Evolutionary conservation across 2,329 filamentous ascomycete species (phyloP), one percentile per base, ranked within the genome.

Genomic region (Clonostachys solani): DNA sequence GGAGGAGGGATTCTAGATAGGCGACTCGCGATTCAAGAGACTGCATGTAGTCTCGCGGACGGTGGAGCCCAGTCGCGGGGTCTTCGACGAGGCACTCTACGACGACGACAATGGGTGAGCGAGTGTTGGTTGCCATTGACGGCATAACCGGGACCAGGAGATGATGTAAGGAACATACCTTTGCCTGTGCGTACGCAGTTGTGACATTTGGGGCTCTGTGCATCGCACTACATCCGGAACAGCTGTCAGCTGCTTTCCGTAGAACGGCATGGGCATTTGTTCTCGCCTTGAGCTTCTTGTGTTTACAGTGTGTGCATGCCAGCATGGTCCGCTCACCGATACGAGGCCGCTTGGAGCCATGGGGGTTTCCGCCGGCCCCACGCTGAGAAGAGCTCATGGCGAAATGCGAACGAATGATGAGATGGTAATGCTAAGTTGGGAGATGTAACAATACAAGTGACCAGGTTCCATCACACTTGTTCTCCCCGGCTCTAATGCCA

Each of bases 61-160:
- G 33, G n/a, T 48, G 46, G 23, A 44, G 19, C 10, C 42, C 42
- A n/a, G 64, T 66, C 8, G 63, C 59, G 7, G 62, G 62, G 43
- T 68, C 64, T 53, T 68, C 62, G 6, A 66, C 59, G 10, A 65
- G 51, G 50, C 61, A 65, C 15, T 63, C 61, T 64, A 12, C 12
- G 33, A 8, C 5, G 6, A 10, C 40, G 10, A 36, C 19, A 23
- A 23, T 6, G 19, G 7, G 19, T 23, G 19, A 23, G 19, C 18
- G 18, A 19, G 4, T 23, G 6, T 23, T 5, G 19, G 5, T 23
- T 23, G 19, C 7, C 19, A 6, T 12, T 34, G 17, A 19, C 10
- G 15, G 33, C 23, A 13, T 19, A 9, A 12, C 15, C 41, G n/a
- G 18, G 16, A n/a, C 19, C 15, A 15, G 13, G 41, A 43, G 23